Percentiles rank a stretch among this genome's conserved stretches.
Conservation (phyloP, 768 basidiomycete genomes). For the Suillus cothurnatus region DNA sequence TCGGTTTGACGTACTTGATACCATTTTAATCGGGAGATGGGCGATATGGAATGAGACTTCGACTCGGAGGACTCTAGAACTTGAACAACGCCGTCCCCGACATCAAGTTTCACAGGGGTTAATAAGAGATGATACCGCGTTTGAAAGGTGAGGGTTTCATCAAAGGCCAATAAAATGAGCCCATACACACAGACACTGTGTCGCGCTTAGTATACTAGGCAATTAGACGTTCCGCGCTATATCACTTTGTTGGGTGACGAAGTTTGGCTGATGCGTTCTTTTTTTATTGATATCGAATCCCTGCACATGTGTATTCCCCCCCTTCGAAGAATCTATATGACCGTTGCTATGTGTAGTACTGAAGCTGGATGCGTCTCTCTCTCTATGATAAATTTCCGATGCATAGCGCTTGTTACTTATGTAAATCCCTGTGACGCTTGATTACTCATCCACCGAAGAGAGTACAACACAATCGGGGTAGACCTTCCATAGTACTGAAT, state of each 20-base stretch:
- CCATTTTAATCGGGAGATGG: background rate
- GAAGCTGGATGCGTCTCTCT: too few relatives aligned
- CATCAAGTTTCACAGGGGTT: background rate
- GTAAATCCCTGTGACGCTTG: too few relatives aligned
- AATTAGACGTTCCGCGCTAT: background rate
- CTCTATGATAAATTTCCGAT: too few relatives aligned
- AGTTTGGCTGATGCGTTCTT: conserved; percentile 4
- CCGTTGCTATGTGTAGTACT: too few relatives aligned
- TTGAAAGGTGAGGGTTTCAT: conserved; percentile 2
- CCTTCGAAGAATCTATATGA: too few relatives aligned
- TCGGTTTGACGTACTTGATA: background rate
- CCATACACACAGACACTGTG: background rate
- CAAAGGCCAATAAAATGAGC: background rate
- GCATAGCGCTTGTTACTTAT: too few relatives aligned
- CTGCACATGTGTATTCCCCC: background rate
- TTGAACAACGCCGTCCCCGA: background rate
- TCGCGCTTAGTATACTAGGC: background rate
- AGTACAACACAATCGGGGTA: too few relatives aligned
- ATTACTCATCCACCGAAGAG: too few relatives aligned
- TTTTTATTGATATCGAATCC: conserved; percentile 1
- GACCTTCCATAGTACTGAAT: conserved; percentile 4
- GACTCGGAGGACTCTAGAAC: background rate
- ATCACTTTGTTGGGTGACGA: background rate
- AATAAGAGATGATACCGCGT: background rate
- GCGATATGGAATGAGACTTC: background rate